Base-by-base conservation (phyloP, 2,329 filamentous ascomycete species). In the Diaporthe destruens region DNA sequence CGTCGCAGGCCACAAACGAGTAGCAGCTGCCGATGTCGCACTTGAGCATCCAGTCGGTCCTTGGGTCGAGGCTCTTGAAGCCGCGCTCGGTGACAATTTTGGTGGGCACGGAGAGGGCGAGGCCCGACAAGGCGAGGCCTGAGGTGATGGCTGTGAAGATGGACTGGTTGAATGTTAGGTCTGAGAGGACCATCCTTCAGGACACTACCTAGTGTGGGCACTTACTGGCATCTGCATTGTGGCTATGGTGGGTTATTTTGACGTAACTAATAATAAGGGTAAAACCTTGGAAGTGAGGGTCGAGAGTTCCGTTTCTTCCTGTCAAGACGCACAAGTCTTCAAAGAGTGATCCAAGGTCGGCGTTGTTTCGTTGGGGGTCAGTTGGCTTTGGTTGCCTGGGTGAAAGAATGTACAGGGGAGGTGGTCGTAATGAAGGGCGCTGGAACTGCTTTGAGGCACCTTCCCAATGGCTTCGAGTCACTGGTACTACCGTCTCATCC, bases 1-100 rank as follows among this genome's bases (percentile, higher is more conserved):
- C 3, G 47, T 34, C 51, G 16, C 61, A 66, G 61, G 29, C 47
- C 8, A 66, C 61, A 20, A 66, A 29, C 20, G 61, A 66, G 32
- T 66, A 66, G 61, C 61, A 66, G 61, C 61, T 53, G 61, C 61
- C 61, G 47, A 53, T 47, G 32, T 14, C 53, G 61, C 61, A 66
- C 20, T 53, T 66, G 32, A 66, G 61, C 61, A 66, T 66, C 47
- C 47, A 66, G 44, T 66, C 61, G 44, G 47, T 66, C 12, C n/a
- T 25, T n/a, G 32, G 36, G 47, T 14, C n/a, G 8, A 34, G 44
- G 20, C 44, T 7, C 44, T 18, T 23, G 29, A 65, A n/a, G 42
- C 25, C 18, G 59, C 29, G 44, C 11, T 20, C 61, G 9, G 47
- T 51, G 20, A 51, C n/a, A 4, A 25, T 1, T 9, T 18, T 18